These are phyloP conservation scores for Magnaporthiopsis incrustans DNA, from an alignment of 2,329 filamentous ascomycete species.

Conservation along the genomic window DNA sequence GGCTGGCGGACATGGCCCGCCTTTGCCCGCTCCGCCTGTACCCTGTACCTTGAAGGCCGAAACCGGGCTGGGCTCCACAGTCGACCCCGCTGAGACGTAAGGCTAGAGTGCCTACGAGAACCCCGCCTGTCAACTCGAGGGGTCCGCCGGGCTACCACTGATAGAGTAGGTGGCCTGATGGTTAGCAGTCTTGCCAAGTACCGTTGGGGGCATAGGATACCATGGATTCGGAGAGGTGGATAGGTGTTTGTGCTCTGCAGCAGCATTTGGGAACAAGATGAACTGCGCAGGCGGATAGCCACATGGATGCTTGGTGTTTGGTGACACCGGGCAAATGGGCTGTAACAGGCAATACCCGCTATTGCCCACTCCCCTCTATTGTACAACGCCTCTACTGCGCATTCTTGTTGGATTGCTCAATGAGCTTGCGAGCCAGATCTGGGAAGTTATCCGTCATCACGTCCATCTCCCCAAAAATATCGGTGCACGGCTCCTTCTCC, in stretches of 20 bases:
- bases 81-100: not conserved
- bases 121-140: not conserved
- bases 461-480: slow-evolving; percentile 42
- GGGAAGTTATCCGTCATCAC: slow-evolving; percentile 35
- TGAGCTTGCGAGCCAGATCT: slow-evolving; percentile 34
- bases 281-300: too few species aligned
- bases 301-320: too few species aligned
- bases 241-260: not conserved
- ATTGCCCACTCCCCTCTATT: not conserved
- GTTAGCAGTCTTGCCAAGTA: not conserved
- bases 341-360: too few species aligned
- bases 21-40: not conserved
- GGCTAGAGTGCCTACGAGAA: not conserved
- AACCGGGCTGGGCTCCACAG: not conserved
- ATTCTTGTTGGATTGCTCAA: slow-evolving; percentile 10
- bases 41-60: not conserved
- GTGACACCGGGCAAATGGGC: too few species aligned
- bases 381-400: not conserved
- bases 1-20: not conserved
- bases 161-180: not conserved
- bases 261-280: not conserved
- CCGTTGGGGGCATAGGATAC: not conserved
- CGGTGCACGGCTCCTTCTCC: slow-evolving; percentile 39
- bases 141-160: not conserved
- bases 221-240: not conserved